phyloP scores from a whole-genome alignment of 106 monocot genomes.

The Dendrobium huoshanense region DNA sequence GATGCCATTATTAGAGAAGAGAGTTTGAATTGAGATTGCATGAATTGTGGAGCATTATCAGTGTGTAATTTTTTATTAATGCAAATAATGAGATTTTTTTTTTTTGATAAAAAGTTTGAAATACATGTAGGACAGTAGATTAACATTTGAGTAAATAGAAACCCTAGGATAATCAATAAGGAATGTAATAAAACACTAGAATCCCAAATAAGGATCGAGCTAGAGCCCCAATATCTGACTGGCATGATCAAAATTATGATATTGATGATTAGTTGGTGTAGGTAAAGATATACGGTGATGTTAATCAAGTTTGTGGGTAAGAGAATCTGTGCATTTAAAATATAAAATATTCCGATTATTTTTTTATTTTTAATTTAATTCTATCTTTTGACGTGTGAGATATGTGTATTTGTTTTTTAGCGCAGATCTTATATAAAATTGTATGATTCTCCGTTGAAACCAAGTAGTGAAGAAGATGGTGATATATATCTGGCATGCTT shows the following conservation, averaged over 20 bases:
- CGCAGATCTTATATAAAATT: constrained; percentile 88
- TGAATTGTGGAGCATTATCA: neutral
- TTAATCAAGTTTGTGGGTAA: neutral
- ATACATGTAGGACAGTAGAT: neutral
- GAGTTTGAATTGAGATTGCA: neutral
- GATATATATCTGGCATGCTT: constrained; percentile 62
- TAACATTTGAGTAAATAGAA: neutral
- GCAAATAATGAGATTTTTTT: neutral
- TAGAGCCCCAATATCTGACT: neutral
- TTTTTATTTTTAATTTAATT: neutral
- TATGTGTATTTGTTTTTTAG: constrained; percentile 5
- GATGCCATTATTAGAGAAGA: neutral
- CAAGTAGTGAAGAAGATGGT: constrained; percentile 53
- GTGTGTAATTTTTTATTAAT: neutral
- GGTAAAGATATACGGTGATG: neutral
- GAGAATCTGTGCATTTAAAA: neutral
- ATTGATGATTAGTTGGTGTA: neutral
- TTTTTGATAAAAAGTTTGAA: neutral
- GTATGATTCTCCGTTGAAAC: constrained; percentile 78
- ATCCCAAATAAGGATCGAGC: neutral
- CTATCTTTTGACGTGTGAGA: neutral
- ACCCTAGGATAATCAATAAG: neutral
- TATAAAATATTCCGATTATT: neutral
- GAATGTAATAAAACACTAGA: neutral
- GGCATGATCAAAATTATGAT: neutral